Evolutionary conservation across 352 stramenopile species (phyloP).

Genomic region (Saprolegnia diclina): DNA sequence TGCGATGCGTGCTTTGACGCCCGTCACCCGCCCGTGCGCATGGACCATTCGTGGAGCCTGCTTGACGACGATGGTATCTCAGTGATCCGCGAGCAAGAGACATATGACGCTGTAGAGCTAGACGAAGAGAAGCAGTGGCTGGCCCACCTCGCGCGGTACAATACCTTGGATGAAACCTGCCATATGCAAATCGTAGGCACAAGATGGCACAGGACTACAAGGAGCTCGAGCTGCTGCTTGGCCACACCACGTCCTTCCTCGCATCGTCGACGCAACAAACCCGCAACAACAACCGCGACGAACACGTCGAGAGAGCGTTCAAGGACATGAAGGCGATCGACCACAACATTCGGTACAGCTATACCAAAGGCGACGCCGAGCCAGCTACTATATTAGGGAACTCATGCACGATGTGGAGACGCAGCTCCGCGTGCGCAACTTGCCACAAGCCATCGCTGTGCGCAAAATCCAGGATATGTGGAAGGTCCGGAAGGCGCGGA

Average conservation of each 20-base stretch:
- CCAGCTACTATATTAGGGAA: not conserved
- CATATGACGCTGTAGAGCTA: conserved; percentile 34
- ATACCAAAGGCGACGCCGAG: conserved; percentile 30
- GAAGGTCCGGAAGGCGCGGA: conserved; percentile 56
- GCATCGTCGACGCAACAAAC: not conserved
- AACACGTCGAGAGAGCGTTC: conserved; percentile 46
- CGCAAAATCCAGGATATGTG: conserved; percentile 73
- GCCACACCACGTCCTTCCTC: conserved; percentile 43
- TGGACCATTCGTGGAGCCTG: conserved; percentile 46
- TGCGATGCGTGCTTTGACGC: conserved; percentile 60
- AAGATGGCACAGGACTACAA: conserved; percentile 59
- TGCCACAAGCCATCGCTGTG: conserved; percentile 53
- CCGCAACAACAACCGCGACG: conserved; percentile 25
- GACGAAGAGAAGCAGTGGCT: conserved; percentile 62
- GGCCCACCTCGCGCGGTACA: conserved; percentile 45
- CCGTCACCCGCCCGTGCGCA: conserved; percentile 47
- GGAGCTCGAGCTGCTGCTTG: conserved; percentile 52
- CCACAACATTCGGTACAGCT: conserved; percentile 39
- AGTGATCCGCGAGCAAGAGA: not conserved
- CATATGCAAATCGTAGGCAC: conserved; percentile 34
- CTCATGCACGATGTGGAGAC: conserved; percentile 37
- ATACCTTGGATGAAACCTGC: not conserved
- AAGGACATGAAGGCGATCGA: conserved; percentile 38
- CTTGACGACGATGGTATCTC: conserved; percentile 31
- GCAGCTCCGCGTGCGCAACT: conserved; percentile 33